Evolutionary conservation across 208 protist species (phyloP), one percentile per base, ranked within the genome.

Genomic region (Balamuthia mandrillaris): DNA sequence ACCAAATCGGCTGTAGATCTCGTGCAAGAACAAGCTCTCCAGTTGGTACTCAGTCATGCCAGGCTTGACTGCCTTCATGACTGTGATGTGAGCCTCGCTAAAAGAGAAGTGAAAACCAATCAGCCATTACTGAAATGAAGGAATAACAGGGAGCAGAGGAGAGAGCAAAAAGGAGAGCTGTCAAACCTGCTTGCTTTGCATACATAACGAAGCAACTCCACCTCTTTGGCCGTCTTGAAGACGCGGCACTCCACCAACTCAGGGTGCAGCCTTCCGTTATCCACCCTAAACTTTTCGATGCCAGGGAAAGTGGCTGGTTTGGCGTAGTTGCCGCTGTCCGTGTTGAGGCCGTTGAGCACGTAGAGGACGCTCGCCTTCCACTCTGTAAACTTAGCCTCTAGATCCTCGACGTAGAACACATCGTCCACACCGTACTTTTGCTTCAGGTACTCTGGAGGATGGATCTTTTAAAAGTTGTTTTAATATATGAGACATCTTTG

Each of bases 1-100:
- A 33, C 88, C 88, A 56, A 63, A 66, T 21, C 52, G 2, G 24
- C 39, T 16, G 61, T 81, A 81, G 52, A 33, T 31, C 27, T 87
- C 44, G 60, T 83, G 54, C 41, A 68, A 54, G 61, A 87, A 87
- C 2, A 60, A 0, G 35, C 60, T 33, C 58, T 87, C 84, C 35
- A 87, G 70, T 72, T 87, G 70, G 74, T 87, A 87, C 74, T 93
- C 90, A n/a, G 66, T 60, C 65, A 87, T 89, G 45, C 85, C 88
- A 14, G 81, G 37, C 44, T 65, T 37, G 61, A 31, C 39, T 39
- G 39, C 14, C 61, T 68, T 68, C 61, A 68, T 68, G 16, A 68
- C 54, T 39, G 5, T 39, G 61, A 68, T 31, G 61, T 68, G 61
- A 16, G 61, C 61, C 61, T 68, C 61, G 61, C 37, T n/a, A n/a